Evolutionary conservation across 2,329 filamentous ascomycete genomes (phyloP).

Genomic region (Neurospora sp.): DNA sequence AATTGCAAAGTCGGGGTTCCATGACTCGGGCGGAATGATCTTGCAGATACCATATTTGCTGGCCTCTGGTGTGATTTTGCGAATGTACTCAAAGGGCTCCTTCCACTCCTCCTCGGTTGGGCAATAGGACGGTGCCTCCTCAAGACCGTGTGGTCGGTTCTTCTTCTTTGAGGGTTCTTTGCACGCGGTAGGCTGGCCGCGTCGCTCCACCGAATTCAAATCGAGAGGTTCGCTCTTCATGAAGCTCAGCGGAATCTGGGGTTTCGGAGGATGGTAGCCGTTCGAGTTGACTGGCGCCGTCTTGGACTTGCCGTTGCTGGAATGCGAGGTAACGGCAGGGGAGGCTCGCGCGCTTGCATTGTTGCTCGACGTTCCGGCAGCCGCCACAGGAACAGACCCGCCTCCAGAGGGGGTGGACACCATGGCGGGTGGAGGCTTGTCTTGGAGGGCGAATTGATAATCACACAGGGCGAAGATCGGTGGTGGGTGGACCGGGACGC

Average conservation of each 20-base stretch:
- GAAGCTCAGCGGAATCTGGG: constrained; percentile 43
- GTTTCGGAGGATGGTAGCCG: constrained; percentile 40
- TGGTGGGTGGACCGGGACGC: not conserved
- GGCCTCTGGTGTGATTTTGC: constrained; percentile 81
- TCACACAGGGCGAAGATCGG: not conserved
- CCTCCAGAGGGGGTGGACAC: constrained; percentile 13
- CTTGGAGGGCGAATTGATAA: not conserved
- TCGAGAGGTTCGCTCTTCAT: constrained; percentile 60
- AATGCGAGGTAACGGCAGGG: constrained; percentile 32
- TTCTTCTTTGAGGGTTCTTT: constrained; percentile 69
- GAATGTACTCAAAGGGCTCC: constrained; percentile 87
- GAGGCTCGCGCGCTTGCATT: constrained; percentile 44
- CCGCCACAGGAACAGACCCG: constrained; percentile 7
- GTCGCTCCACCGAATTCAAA: constrained; percentile 80
- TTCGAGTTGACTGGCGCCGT: constrained; percentile 41
- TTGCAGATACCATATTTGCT: constrained; percentile 87
- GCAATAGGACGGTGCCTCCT: constrained; percentile 82
- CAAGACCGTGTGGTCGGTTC: constrained; percentile 70
- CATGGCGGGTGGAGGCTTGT: constrained; percentile 7
- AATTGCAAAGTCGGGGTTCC: constrained; percentile 93
- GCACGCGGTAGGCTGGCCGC: constrained; percentile 68
- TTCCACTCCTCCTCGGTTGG: constrained; percentile 92
- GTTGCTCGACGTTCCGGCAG: constrained; percentile 21
- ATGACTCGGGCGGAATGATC: constrained; percentile 84
- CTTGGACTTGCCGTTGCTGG: constrained; percentile 36